Evolutionary conservation across 1,284 basidiomycete species (phyloP).

Genomic region (Trametes hirsuta): DNA sequence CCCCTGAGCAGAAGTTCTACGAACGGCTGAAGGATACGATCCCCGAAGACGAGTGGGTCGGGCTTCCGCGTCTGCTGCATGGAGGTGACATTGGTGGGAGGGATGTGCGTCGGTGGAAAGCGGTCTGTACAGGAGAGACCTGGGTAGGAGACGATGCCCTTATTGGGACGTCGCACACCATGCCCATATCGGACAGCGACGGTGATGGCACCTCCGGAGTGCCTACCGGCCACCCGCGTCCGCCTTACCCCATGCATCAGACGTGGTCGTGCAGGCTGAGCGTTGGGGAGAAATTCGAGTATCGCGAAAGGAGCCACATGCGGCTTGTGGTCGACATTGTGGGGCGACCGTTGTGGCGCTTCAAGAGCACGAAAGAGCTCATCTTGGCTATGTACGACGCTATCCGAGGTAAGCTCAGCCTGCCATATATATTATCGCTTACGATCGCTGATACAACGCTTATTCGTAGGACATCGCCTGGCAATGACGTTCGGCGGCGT

Average conservation of each 20-base stretch:
- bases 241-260: conserved; percentile 5
- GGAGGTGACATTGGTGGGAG: conserved; percentile 10
- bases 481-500: conserved; percentile 3
- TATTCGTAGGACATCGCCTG: conserved; percentile 4
- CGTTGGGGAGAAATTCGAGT: neutral
- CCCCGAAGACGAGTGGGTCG: neutral
- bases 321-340: conserved; percentile 16
- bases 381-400: conserved; percentile 18
- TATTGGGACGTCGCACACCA: neutral
- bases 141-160: neutral
- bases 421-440: no score
- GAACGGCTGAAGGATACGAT: neutral
- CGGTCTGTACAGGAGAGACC: neutral
- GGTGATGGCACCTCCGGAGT: neutral
- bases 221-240: neutral
- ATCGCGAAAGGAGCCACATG: conserved; percentile 19
- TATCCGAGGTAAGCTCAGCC: conserved; percentile 8
- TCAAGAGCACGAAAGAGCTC: conserved; percentile 20
- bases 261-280: conserved; percentile 8
- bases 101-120: conserved; percentile 7
- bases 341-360: conserved; percentile 13
- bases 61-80: neutral
- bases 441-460: neutral
- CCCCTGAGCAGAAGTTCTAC: conserved; percentile 14
- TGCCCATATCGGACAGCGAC: neutral